Conservation (phyloP, 345 rosid species). For the Eucalyptus virginea region DNA sequence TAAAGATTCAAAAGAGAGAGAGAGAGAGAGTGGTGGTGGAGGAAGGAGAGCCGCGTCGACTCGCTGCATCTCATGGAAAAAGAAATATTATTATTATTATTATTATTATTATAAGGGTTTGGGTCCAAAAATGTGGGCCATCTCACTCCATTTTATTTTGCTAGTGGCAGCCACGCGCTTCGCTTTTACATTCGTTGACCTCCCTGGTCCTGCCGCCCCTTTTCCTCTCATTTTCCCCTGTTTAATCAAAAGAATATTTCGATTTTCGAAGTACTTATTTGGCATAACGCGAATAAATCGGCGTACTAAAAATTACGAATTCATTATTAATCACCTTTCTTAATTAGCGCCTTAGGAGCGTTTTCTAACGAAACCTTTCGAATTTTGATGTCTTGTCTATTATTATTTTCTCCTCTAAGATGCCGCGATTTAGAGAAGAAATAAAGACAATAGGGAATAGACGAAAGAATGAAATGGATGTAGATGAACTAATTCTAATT, state of each 20-base stretch:
- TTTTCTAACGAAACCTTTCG: no score
- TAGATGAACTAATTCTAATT: background rate
- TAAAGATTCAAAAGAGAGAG: background rate
- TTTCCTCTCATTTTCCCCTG: background rate
- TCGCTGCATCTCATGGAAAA: background rate
- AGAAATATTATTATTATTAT: background rate
- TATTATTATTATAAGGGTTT: no score
- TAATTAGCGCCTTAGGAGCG: background rate
- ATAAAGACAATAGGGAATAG: no score
- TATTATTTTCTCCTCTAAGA: background rate
- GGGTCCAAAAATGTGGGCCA: no score
- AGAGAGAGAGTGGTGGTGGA: background rate
- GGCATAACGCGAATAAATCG: background rate
- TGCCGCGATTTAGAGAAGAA: background rate
- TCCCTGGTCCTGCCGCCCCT: background rate
- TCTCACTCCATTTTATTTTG: no score
- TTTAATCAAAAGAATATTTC: background rate
- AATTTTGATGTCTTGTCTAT: background rate
- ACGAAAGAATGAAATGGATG: rapidly evolving
- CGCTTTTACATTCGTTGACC: background rate
- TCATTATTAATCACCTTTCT: background rate
- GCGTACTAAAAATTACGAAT: background rate
- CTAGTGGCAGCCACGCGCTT: no score
- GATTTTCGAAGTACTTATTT: background rate
- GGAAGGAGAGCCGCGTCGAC: background rate